Percentiles rank a stretch among this genome's conserved stretches.
These are phyloP conservation scores for Penicillium simplicissimum DNA, from an alignment of 495 filamentous ascomycete species.

Conservation along the genomic window DNA sequence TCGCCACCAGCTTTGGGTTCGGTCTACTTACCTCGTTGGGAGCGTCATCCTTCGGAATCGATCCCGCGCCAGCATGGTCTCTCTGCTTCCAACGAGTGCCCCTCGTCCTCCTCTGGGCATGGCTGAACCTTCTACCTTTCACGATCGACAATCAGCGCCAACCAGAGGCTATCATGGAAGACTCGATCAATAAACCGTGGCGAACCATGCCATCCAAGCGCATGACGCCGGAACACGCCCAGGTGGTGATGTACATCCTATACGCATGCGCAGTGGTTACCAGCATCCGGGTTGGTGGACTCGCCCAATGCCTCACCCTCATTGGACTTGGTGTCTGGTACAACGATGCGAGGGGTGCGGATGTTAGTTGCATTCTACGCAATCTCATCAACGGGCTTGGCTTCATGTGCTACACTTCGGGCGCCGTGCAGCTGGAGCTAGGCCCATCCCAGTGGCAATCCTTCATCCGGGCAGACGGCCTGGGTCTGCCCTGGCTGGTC, in stretches of 20 bases:
- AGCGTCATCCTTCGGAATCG: conserved; percentile 16
- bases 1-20: conserved; percentile 39
- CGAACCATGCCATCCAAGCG: conserved; percentile 32
- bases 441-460: background rate
- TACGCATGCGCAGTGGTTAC: conserved; percentile 15
- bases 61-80: background rate
- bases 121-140: conserved; percentile 35
- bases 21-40: conserved; percentile 34
- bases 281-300: conserved; percentile 19
- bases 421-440: conserved; percentile 28
- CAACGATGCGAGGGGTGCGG: conserved; percentile 35
- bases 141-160: conserved; percentile 37
- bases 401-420: conserved; percentile 31
- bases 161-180: conserved; percentile 29
- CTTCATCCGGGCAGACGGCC: background rate
- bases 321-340: conserved; percentile 33
- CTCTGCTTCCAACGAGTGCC: conserved; percentile 16
- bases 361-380: conserved; percentile 20
- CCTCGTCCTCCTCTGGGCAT: conserved; percentile 28
- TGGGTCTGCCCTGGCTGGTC: conserved; percentile 32
- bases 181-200: conserved; percentile 43
- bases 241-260: conserved; percentile 14
- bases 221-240: conserved; percentile 21
- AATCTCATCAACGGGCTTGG: conserved; percentile 37
- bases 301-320: conserved; percentile 24